Evolutionary conservation across 1,139 yeast species (phyloP).

Genomic region (Entelexis sorbosivorans): DNA sequence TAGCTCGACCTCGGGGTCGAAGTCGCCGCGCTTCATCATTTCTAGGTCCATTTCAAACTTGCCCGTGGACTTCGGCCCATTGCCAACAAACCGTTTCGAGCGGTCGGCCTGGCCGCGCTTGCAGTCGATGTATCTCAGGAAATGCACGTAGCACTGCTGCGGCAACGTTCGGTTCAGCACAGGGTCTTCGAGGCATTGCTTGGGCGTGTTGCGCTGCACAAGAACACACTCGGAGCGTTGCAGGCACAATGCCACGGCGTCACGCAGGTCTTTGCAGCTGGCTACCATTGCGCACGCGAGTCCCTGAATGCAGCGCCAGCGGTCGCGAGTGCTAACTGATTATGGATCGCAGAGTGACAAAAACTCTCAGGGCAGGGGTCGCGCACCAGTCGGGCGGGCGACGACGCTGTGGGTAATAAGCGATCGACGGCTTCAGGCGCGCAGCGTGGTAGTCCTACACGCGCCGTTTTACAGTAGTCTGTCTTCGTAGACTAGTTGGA

Average conservation of each 20-base stretch:
- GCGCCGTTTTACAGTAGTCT: too few relatives aligned
- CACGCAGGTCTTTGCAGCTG: constrained; percentile 88
- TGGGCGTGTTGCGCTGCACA: constrained; percentile 80
- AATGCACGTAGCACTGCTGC: constrained; percentile 74
- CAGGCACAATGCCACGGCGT: constrained; percentile 85
- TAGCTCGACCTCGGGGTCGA: constrained; percentile 72
- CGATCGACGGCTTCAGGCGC: neutral
- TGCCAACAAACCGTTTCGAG: constrained; percentile 80
- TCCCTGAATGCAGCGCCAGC: neutral
- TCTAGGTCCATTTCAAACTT: constrained; percentile 79
- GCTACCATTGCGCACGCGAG: constrained; percentile 14
- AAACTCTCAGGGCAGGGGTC: neutral
- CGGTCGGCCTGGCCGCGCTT: constrained; percentile 33
- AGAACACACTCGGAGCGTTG: constrained; percentile 95
- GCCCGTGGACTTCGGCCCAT: constrained; percentile 88
- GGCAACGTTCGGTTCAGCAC: constrained; percentile 67
- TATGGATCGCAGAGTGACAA: neutral
- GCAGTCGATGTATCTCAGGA: constrained; percentile 80
- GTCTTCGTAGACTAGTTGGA: too few relatives aligned
- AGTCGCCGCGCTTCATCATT: constrained; percentile 66
- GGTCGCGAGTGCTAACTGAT: neutral
- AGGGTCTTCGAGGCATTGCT: constrained; percentile 75
- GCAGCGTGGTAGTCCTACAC: too few relatives aligned
- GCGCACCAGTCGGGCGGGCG: too few relatives aligned
- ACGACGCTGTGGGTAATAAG: too few relatives aligned